A percentile compares a stretch with the other conserved stretches of the same genome.
Conservation (phyloP, 2,329 filamentous ascomycete genomes). For the Metarhizium album region DNA sequence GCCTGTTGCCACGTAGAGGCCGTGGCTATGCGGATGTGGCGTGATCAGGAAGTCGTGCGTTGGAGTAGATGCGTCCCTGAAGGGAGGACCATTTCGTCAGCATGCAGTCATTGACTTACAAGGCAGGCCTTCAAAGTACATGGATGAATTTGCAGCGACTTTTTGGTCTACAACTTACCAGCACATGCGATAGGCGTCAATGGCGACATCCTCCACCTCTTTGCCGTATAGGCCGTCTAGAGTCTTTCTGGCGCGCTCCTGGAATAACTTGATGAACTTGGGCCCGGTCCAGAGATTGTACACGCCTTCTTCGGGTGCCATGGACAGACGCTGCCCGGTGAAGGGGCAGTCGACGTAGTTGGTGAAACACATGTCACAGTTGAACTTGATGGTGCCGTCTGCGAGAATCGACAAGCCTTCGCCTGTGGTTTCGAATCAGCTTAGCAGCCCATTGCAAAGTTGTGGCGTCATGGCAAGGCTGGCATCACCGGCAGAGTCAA, state of each 20-base stretch:
- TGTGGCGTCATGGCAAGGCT: not conserved
- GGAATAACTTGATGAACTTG: constrained; percentile 30
- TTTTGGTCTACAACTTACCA: constrained; percentile 23
- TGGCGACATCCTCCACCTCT: constrained; percentile 25
- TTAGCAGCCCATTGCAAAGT: not conserved
- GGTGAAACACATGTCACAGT: constrained; percentile 47
- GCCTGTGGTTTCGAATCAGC: constrained; percentile 16
- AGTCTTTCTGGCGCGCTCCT: constrained; percentile 29
- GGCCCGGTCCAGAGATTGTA: constrained; percentile 33
- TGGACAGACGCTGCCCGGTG: constrained; percentile 41
- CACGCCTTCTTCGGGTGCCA: constrained; percentile 30
- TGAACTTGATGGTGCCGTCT: constrained; percentile 48
- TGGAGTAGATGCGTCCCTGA: constrained; percentile 50
- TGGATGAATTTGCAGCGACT: constrained; percentile 2
- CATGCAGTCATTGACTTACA: not conserved
- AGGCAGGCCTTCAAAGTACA: not conserved
- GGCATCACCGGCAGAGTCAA: not conserved
- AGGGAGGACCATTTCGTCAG: not conserved
- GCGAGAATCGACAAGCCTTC: constrained; percentile 34
- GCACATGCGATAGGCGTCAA: constrained; percentile 34
- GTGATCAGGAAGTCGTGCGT: constrained; percentile 53
- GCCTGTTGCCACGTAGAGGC: constrained; percentile 49
- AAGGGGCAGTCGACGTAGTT: constrained; percentile 36
- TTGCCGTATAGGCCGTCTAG: constrained; percentile 31
- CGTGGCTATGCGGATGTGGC: constrained; percentile 35